A percentile compares a stretch with the other conserved stretches of the same genome.
Conservation (phyloP, 306 rosid species). For the Rosa rugosa region DNA sequence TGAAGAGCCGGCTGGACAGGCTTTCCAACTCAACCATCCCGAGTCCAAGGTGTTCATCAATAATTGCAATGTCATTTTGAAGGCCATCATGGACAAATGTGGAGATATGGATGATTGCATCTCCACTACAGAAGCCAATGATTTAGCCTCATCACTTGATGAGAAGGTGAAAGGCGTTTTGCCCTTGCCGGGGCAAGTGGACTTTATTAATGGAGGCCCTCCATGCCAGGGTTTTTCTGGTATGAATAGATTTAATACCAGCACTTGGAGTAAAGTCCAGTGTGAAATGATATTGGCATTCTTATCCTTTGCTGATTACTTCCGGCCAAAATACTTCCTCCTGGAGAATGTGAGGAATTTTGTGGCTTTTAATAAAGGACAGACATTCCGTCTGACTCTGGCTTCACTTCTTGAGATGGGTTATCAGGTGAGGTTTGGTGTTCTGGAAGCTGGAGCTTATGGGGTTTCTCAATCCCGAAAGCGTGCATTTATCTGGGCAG, state of each 20-base stretch:
- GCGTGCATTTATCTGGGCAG: conserved; percentile 98
- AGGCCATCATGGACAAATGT: conserved; percentile 89
- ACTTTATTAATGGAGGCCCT: conserved; percentile 97
- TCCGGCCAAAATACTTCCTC: conserved; percentile 89
- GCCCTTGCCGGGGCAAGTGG: conserved; percentile 90
- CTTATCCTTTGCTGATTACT: conserved; percentile 91
- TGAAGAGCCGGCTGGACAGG: conserved; percentile 94
- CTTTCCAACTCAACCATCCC: conserved; percentile 77
- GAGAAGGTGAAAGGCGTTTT: conserved; percentile 53
- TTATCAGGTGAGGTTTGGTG: conserved; percentile 97
- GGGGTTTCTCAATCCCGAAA: conserved; percentile 97
- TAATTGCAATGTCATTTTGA: conserved; percentile 89
- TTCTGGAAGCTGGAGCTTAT: conserved; percentile 92
- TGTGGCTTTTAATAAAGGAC: conserved; percentile 88
- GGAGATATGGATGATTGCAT: conserved; percentile 90
- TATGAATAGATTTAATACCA: conserved; percentile 87
- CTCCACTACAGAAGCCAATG: conserved; percentile 78
- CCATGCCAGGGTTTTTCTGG: conserved; percentile 99
- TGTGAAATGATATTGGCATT: conserved; percentile 96
- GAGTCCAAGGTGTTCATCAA: conserved; percentile 72
- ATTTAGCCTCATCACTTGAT: conserved; percentile 57
- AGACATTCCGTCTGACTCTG: conserved; percentile 81
- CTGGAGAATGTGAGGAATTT: conserved; percentile 95
- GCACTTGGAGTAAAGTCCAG: conserved; percentile 98
- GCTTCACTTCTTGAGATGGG: conserved; percentile 99